Percentiles rank a stretch among this genome's conserved stretches.
Evolutionary conservation across 163 green algal genomes (phyloP).

Genomic region (Coccomyxa subellipsoidea): DNA sequence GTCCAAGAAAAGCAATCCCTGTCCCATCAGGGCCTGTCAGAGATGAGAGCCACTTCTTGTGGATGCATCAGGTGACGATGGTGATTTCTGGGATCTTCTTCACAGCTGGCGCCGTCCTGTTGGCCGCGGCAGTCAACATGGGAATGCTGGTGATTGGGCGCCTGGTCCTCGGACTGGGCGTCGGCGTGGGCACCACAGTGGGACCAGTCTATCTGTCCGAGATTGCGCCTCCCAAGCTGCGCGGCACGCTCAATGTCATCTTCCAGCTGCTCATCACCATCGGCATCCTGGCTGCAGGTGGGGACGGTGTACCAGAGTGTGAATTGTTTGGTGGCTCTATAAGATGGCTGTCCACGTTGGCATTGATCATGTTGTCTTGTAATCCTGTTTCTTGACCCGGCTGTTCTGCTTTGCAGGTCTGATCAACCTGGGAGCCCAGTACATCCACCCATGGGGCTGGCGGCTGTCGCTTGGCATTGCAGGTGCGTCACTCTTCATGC

Average conservation of each 20-base stretch:
- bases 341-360: neutral
- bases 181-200: conserved; percentile 51
- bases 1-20: too few species aligned
- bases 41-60: too few species aligned
- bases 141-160: conserved; percentile 60
- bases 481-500: too few species aligned
- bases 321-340: too few species aligned
- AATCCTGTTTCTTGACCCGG: too few species aligned
- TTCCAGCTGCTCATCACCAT: conserved; percentile 46
- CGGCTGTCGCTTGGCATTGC: conserved; percentile 36
- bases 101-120: conserved; percentile 41
- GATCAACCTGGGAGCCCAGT: neutral
- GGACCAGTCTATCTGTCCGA: conserved; percentile 32
- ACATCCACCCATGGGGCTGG: conserved; percentile 29
- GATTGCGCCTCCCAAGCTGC: conserved; percentile 39
- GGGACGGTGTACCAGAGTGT: too few species aligned
- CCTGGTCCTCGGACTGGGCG: conserved; percentile 61
- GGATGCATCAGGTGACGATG: conserved; percentile 16
- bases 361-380: too few species aligned
- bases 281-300: neutral
- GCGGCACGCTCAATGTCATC: conserved; percentile 61
- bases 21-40: too few species aligned
- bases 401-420: neutral
- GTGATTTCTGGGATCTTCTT: conserved; percentile 42
- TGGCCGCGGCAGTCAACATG: conserved; percentile 42